Evolutionary conservation across 208 protist species (phyloP).

Genomic region (Porcisia hertigi): DNA sequence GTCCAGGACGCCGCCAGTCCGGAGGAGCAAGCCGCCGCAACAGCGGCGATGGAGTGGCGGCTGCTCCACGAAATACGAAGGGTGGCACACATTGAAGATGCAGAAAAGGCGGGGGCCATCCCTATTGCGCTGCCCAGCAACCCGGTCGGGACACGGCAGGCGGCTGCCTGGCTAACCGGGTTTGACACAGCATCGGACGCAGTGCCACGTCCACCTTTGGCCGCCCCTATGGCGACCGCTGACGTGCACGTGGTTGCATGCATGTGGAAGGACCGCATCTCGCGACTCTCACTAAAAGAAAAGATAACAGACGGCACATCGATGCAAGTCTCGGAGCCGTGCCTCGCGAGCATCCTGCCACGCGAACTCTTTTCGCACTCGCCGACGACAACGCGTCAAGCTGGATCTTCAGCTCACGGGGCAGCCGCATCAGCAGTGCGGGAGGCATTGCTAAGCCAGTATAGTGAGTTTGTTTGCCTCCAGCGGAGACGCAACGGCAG

Average conservation of each 20-base stretch:
- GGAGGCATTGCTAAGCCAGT: constrained; percentile 22
- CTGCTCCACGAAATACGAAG: constrained; percentile 45
- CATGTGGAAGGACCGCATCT: constrained; percentile 33
- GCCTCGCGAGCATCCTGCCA: not conserved
- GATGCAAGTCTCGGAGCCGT: not conserved
- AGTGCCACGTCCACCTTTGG: not conserved
- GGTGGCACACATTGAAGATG: constrained; percentile 47
- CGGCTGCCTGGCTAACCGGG: not conserved
- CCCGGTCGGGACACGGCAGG: not conserved
- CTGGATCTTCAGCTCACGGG: not conserved
- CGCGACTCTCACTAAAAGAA: not conserved
- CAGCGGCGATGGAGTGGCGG: constrained; percentile 43
- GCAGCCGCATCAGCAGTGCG: constrained; percentile 18
- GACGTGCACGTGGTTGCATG: constrained; percentile 16
- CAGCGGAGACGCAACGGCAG: not conserved
- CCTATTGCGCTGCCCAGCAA: constrained; percentile 13
- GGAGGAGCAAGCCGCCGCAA: constrained; percentile 44
- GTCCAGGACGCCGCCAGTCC: constrained; percentile 40
- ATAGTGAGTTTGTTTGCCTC: constrained; percentile 26
- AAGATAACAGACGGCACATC: not conserved
- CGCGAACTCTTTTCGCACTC: constrained; percentile 23
- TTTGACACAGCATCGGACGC: too few species aligned
- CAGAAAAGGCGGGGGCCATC: constrained; percentile 31
- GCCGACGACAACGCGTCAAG: not conserved
- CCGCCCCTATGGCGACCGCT: not conserved